Evolutionary conservation across 1,139 yeast species (phyloP).

Genomic region (Diutina ranongensis): DNA sequence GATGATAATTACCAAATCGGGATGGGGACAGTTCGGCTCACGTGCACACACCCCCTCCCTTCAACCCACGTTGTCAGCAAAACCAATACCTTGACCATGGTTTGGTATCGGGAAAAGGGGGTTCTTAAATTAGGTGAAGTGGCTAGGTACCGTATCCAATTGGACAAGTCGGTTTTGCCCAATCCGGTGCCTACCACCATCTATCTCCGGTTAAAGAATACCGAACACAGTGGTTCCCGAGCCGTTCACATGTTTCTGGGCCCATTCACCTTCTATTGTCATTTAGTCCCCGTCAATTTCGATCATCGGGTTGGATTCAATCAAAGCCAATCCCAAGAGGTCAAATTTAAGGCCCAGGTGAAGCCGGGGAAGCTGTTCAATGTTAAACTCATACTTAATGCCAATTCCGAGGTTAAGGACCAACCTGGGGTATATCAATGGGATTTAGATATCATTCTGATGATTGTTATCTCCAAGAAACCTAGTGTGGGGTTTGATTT

Average conservation of each 20-base stretch:
- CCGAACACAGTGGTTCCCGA: conserved; percentile 36
- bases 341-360: conserved; percentile 12
- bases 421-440: not conserved
- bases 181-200: conserved; percentile 11
- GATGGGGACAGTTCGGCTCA: no score
- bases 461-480: conserved; percentile 1
- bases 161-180: not conserved
- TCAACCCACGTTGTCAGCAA: not conserved
- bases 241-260: conserved; percentile 48
- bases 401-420: conserved; percentile 6
- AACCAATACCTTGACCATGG: not conserved
- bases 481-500: not conserved
- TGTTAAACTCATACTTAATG: conserved; percentile 18
- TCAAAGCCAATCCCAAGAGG: conserved; percentile 15
- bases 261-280: conserved; percentile 49
- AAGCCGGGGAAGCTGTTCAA: conserved; percentile 13
- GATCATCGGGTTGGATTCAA: conserved; percentile 20
- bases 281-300: conserved; percentile 44
- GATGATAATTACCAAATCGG: not conserved
- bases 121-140: conserved; percentile 2
- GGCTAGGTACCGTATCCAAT: not conserved
- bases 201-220: conserved; percentile 36
- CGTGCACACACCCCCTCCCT: not conserved
- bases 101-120: conserved; percentile 1
- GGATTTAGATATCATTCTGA: conserved; percentile 3